Percentiles rank a stretch among this genome's conserved stretches.
These are phyloP conservation scores for Cichorium intybus DNA, from an alignment of 140 eudicot species.

Conservation along the genomic window DNA sequence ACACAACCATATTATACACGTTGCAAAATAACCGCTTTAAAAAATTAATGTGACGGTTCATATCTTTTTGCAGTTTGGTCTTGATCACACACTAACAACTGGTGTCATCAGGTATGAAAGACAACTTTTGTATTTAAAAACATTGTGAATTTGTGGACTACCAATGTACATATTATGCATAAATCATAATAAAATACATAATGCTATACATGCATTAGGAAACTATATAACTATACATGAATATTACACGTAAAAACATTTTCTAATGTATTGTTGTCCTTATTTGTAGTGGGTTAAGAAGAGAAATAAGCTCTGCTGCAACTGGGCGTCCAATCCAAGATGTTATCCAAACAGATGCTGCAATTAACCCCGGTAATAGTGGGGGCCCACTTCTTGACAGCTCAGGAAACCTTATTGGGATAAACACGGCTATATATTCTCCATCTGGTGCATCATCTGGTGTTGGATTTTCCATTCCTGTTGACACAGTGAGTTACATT, in stretches of 20 bases:
- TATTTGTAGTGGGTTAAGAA: slow-evolving; percentile 76
- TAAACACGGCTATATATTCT: slow-evolving; percentile 95
- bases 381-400: slow-evolving; percentile 99
- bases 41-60: slow-evolving; percentile 7
- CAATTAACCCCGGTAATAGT: slow-evolving; percentile 98
- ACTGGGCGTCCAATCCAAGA: slow-evolving; percentile 98
- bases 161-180: not conserved
- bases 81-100: slow-evolving; percentile 97
- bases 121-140: slow-evolving; percentile 4
- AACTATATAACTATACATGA: not conserved
- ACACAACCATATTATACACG: not conserved
- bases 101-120: slow-evolving; percentile 87
- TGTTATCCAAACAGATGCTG: slow-evolving; percentile 97
- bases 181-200: too few relatives aligned
- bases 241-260: not conserved
- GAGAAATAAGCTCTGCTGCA: slow-evolving; percentile 97
- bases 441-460: slow-evolving; percentile 99
- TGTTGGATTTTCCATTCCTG: slow-evolving; percentile 95
- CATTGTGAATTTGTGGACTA: not conserved
- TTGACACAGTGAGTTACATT: slow-evolving; percentile 73
- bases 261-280: not conserved
- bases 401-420: slow-evolving; percentile 91
- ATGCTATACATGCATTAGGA: too few relatives aligned
- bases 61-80: slow-evolving; percentile 81
- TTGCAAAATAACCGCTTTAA: slow-evolving; percentile 2